Percentiles rank a stretch among this genome's conserved stretches.
These are phyloP conservation scores for Termitomyces sp. DNA, from an alignment of 768 basidiomycete species.

Conservation along the genomic window DNA sequence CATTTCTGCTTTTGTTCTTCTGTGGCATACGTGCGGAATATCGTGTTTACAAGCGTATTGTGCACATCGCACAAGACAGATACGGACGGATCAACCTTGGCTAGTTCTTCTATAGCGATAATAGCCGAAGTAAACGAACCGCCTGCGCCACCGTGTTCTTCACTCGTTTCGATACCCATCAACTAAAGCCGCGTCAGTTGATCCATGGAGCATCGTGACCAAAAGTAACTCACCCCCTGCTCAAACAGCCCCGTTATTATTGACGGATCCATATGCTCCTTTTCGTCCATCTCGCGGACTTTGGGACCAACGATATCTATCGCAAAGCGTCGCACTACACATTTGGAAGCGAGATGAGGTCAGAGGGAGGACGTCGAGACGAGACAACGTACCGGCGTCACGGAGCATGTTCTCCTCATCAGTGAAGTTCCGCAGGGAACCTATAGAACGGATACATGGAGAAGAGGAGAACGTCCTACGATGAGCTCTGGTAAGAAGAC, in stretches of 20 bases:
- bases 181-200: constrained; percentile 43
- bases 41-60: constrained; percentile 96
- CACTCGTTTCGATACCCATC: constrained; percentile 94
- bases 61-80: constrained; percentile 97
- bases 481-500: neutral
- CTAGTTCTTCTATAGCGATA: constrained; percentile 95
- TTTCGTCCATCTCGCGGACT: constrained; percentile 97
- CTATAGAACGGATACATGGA: constrained; percentile 24
- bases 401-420: constrained; percentile 94
- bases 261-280: constrained; percentile 85
- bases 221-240: constrained; percentile 65
- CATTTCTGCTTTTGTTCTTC: constrained; percentile 84
- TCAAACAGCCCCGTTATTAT: constrained; percentile 89
- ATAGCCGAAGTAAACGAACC: constrained; percentile 93
- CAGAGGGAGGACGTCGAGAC: neutral
- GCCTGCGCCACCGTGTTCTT: constrained; percentile 81
- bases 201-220: neutral
- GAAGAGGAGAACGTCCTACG: constrained; percentile 34
- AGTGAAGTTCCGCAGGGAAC: constrained; percentile 77
- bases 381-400: constrained; percentile 63
- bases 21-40: constrained; percentile 81
- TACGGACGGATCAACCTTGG: constrained; percentile 92
- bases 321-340: constrained; percentile 81
- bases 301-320: constrained; percentile 85
- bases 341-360: neutral